Evolutionary conservation across 2,329 filamentous ascomycete genomes (phyloP).

Genomic region (Nectriaceae sp.): DNA sequence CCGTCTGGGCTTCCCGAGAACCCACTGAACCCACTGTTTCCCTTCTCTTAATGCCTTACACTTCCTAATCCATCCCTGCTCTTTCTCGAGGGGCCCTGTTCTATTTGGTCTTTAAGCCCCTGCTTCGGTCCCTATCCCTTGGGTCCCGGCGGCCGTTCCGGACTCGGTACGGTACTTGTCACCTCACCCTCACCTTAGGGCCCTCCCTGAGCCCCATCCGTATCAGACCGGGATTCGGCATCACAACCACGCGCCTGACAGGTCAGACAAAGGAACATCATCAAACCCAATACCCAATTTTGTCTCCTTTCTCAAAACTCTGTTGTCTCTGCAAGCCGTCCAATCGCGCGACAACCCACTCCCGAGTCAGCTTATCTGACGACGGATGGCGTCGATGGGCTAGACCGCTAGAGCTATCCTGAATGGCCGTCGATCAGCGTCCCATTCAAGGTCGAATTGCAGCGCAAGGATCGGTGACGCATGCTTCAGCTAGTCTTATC

Average conservation of each 20-base stretch:
- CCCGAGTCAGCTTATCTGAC: constrained; percentile 28
- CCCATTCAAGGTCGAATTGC: neutral
- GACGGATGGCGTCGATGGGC: constrained; percentile 3
- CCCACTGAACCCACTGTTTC: no score
- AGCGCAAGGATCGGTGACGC: neutral
- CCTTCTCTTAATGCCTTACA: no score
- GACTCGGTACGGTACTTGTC: constrained; percentile 27
- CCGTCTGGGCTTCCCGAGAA: no score
- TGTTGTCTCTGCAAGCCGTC: constrained; percentile 2
- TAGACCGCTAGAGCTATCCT: constrained; percentile 11
- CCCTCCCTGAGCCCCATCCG: neutral
- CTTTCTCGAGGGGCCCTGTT: no score
- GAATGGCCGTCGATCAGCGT: no score
- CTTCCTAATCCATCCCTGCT: no score
- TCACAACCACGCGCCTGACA: neutral
- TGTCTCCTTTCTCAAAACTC: neutral
- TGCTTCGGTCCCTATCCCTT: no score
- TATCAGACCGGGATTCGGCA: neutral
- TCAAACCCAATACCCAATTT: no score
- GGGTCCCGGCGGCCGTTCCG: constrained; percentile 26
- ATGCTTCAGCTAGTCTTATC: no score
- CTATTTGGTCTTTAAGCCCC: no score
- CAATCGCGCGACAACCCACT: constrained; percentile 16
- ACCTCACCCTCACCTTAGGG: constrained; percentile 9
- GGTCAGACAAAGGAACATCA: neutral